Percentiles rank a stretch among this genome's conserved stretches.
These are phyloP conservation scores for Cordyceps fumosorosea DNA, from an alignment of 2,329 filamentous ascomycete genomes.

Conservation along the genomic window DNA sequence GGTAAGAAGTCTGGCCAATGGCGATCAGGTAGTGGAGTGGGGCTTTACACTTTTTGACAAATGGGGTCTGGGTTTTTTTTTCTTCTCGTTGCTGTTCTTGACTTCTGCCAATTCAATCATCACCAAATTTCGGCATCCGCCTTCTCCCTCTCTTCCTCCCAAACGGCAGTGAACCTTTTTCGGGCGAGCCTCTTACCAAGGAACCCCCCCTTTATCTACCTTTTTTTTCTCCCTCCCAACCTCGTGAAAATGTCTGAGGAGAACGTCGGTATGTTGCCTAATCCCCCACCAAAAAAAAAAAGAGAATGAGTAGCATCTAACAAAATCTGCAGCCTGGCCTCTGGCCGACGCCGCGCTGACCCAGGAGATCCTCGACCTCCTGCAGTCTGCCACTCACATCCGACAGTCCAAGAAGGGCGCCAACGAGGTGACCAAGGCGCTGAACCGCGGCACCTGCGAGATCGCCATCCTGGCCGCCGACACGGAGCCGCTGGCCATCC, in stretches of 20 bases:
- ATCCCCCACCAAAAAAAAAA: background rate
- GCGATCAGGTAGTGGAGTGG: background rate
- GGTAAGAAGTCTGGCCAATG: constrained; percentile 8
- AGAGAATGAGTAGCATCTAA: background rate
- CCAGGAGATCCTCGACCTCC: constrained; percentile 75
- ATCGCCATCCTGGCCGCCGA: constrained; percentile 86
- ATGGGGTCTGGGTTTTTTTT: constrained; percentile 13
- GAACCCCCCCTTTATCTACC: constrained; percentile 1
- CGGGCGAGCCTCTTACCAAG: constrained; percentile 24
- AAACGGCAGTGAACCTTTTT: constrained; percentile 52
- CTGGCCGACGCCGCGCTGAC: constrained; percentile 67
- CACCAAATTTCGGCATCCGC: constrained; percentile 12
- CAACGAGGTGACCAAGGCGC: constrained; percentile 77
- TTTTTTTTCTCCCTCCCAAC: background rate
- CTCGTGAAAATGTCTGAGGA: constrained; percentile 21
- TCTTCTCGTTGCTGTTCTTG: background rate
- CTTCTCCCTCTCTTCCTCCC: constrained; percentile 13
- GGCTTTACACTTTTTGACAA: background rate
- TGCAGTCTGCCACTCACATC: constrained; percentile 61
- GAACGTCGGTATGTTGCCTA: constrained; percentile 19
- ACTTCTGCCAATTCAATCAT: background rate
- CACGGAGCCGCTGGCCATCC: constrained; percentile 75
- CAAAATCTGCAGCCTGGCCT: constrained; percentile 51
- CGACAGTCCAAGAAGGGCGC: constrained; percentile 84
- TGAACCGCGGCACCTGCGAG: constrained; percentile 87